Percentiles rank a stretch among this genome's conserved stretches.
These are phyloP conservation scores for Phytopythium ostracodes DNA, from an alignment of 352 stramenopile species.

Conservation along the genomic window DNA sequence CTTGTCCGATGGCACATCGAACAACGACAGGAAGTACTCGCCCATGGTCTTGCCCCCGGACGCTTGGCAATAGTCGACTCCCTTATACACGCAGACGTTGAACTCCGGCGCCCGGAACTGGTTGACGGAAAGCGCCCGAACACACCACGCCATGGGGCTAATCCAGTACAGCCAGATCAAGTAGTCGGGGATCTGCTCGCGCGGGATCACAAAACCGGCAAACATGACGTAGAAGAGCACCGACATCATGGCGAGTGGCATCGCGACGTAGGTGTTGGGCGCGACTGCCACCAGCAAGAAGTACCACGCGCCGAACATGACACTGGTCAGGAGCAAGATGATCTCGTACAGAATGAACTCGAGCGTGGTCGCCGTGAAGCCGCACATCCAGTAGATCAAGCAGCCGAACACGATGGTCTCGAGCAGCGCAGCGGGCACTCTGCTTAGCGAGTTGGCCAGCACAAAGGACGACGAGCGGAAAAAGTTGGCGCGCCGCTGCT, in stretches of 20 bases:
- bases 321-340: slow-evolving; percentile 40
- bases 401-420: slow-evolving; percentile 74
- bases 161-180: slow-evolving; percentile 41
- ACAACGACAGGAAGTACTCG: slow-evolving; percentile 33
- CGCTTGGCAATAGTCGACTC: slow-evolving; percentile 22
- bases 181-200: slow-evolving; percentile 41
- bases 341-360: slow-evolving; percentile 37
- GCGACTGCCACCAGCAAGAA: slow-evolving; percentile 33
- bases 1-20: slow-evolving; percentile 28
- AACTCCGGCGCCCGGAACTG: slow-evolving; percentile 32
- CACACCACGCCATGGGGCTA: slow-evolving; percentile 35
- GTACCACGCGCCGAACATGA: slow-evolving; percentile 42
- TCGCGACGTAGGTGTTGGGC: slow-evolving; percentile 34
- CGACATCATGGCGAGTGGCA: slow-evolving; percentile 40
- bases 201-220: slow-evolving; percentile 42
- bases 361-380: slow-evolving; percentile 26
- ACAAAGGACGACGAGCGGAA: slow-evolving; percentile 68
- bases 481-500: slow-evolving; percentile 36
- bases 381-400: slow-evolving; percentile 81
- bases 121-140: slow-evolving; percentile 27
- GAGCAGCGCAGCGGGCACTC: slow-evolving; percentile 37
- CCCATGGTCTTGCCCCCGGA: slow-evolving; percentile 26
- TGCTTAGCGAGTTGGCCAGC: slow-evolving; percentile 33
- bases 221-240: slow-evolving; percentile 49
- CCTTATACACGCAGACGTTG: slow-evolving; percentile 30